These are phyloP conservation scores for Pseudogymnoascus sp. DNA, from an alignment of 2,329 filamentous ascomycete species.

Conservation along the genomic window DNA sequence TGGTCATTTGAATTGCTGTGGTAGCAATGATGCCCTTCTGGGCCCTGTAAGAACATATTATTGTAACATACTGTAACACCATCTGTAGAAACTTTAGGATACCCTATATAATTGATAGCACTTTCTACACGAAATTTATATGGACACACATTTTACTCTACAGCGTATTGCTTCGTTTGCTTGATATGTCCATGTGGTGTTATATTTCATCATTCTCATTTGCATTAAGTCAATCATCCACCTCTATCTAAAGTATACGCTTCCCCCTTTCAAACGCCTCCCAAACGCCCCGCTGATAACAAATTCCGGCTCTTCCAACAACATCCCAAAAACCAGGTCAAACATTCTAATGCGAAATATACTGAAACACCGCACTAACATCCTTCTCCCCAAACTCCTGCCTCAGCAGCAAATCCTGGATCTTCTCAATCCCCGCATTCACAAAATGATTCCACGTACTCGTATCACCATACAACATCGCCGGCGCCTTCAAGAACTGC, in stretches of 20 bases:
- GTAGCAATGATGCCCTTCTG: neutral
- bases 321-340: neutral
- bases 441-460: slow-evolving; percentile 99
- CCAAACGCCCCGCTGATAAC: neutral
- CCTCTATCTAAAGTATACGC: neutral
- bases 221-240: slow-evolving; percentile 1
- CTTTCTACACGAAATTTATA: neutral
- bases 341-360: slow-evolving; percentile 71
- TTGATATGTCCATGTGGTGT: neutral
- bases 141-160: neutral
- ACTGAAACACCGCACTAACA: slow-evolving; percentile 95
- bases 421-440: slow-evolving; percentile 69
- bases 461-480: slow-evolving; percentile 95
- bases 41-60: neutral
- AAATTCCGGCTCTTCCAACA: neutral
- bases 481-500: slow-evolving; percentile 83
- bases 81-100: neutral
- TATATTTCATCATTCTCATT: neutral
- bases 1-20: neutral
- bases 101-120: neutral
- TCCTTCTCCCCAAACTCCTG: slow-evolving; percentile 74
- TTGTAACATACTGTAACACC: neutral
- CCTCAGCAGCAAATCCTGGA: slow-evolving; percentile 83
- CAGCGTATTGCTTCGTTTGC: neutral
- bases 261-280: neutral